Base-by-base conservation (phyloP, 2,329 filamentous ascomycete species). In the Cordyceps tenuipes region DNA sequence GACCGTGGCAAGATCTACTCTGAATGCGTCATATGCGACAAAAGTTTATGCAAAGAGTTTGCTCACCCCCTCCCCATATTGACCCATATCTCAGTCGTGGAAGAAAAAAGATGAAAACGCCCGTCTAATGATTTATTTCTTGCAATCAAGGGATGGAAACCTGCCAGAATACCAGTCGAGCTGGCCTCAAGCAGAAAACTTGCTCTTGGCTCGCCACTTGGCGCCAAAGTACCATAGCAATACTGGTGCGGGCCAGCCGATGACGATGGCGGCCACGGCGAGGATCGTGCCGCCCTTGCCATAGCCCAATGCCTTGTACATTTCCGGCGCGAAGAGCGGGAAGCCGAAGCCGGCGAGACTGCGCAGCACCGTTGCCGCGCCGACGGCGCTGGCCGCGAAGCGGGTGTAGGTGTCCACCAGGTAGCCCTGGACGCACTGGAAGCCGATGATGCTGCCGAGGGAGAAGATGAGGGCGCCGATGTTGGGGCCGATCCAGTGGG, bases 261-360 rank as follows among this genome's bases (percentile, higher is more conserved):
- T 67, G 3, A 62, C 77, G 5, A 86, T 65, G 0, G 70, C 71
- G 6, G 74, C 59, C 34, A 73, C 70, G 0, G 75, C 79, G 47
- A 82, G 66, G n/a, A 77, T 56, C 1, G 70, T 75, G 53, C 74
- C 75, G 1, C 75, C 76, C 69, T 69, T 73, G 1, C 75, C 76
- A 46, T 77, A 76, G 2, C 75, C 75, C 8, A 79, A 67, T 1
- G 47, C 57, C 0, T 65, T 63, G 63, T 81, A 82, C 71, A 83
- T 71, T 12, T 62, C 63, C 1, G 77, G 75, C 0, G 76, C 79
- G 43, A 81, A 81, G 1, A 83, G 71, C 12, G 81, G 81, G 55
- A 83, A 75, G 8, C 76, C 77, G 29, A 81, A 80, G 2, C 78
- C 79, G 3, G 78, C 78, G 12, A 83, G 66, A 34, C 73, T 78